Conservation (phyloP, 805 yeast species). For the Saccharomycopsis sp. region DNA sequence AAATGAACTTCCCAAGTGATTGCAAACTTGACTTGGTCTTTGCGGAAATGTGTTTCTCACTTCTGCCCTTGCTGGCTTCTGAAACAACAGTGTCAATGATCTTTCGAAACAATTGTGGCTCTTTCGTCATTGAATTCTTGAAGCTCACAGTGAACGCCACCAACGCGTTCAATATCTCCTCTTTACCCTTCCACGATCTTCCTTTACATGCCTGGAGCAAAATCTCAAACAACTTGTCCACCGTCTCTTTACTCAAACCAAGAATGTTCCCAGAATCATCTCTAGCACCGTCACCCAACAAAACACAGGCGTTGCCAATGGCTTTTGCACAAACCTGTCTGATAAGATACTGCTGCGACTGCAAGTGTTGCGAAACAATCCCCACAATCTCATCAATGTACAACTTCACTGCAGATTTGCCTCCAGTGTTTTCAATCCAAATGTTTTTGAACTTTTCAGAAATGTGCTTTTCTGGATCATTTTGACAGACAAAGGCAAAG, state of each 20-base stretch:
- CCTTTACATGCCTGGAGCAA: slow-evolving; percentile 60
- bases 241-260: slow-evolving; percentile 23
- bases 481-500: slow-evolving; percentile 65
- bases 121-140: slow-evolving; percentile 23
- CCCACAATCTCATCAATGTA: slow-evolving; percentile 61
- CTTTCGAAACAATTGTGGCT: slow-evolving; percentile 28
- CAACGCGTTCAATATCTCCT: slow-evolving; percentile 59
- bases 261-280: slow-evolving; percentile 23
- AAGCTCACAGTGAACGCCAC: slow-evolving; percentile 41
- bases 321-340: slow-evolving; percentile 66
- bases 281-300: slow-evolving; percentile 31
- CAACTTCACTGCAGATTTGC: slow-evolving; percentile 55
- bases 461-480: slow-evolving; percentile 44
- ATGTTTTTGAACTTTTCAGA: slow-evolving; percentile 44
- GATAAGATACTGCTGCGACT: slow-evolving; percentile 50
- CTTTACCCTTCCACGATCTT: slow-evolving; percentile 86
- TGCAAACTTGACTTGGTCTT: slow-evolving; percentile 53
- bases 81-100: slow-evolving; percentile 38
- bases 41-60: too few species aligned
- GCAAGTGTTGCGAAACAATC: slow-evolving; percentile 41
- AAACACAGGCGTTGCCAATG: slow-evolving; percentile 47
- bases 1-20: slow-evolving; percentile 42
- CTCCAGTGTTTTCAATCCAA: slow-evolving; percentile 77
- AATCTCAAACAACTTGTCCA: slow-evolving; percentile 37
- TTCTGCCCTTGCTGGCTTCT: slow-evolving; percentile 63